These are phyloP conservation scores for Malus orientalis DNA, from an alignment of 306 rosid genomes.

Conservation along the genomic window DNA sequence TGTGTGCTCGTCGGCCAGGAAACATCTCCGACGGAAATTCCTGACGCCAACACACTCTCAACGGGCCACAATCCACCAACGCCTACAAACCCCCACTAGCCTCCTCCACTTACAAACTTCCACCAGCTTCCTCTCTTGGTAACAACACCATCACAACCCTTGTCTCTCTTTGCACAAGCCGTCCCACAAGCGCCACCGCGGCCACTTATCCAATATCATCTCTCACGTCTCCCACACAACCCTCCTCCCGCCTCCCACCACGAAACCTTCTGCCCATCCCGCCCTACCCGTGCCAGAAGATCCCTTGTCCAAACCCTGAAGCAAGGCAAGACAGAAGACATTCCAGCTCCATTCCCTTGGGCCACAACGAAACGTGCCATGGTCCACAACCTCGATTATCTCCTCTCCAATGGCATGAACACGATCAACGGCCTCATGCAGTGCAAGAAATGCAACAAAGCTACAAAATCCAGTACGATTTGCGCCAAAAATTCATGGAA, in stretches of 20 bases:
- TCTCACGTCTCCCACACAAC: background rate
- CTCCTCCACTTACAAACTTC: background rate
- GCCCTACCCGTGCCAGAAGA: background rate
- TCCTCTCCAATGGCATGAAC: background rate
- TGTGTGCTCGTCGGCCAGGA: too few relatives aligned
- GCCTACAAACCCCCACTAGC: background rate
- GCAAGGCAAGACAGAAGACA: background rate
- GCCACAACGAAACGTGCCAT: constrained; percentile 2
- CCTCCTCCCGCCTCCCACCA: background rate
- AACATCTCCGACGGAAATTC: too few relatives aligned
- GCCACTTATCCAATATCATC: background rate
- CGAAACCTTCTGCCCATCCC: background rate
- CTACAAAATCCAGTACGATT: background rate
- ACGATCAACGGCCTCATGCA: background rate
- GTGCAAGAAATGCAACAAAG: constrained; percentile 7
- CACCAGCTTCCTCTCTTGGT: background rate
- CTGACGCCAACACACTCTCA: background rate
- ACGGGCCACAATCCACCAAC: background rate
- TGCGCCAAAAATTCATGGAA: background rate
- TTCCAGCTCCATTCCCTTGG: constrained; percentile 11
- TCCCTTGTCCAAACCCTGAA: background rate
- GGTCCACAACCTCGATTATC: background rate
- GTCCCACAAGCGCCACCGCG: background rate
- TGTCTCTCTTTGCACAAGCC: background rate
- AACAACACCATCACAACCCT: background rate